Percentiles rank a stretch among this genome's conserved stretches.
These are phyloP conservation scores for Fusarium acutatum DNA, from an alignment of 2,329 filamentous ascomycete genomes.

Conservation along the genomic window DNA sequence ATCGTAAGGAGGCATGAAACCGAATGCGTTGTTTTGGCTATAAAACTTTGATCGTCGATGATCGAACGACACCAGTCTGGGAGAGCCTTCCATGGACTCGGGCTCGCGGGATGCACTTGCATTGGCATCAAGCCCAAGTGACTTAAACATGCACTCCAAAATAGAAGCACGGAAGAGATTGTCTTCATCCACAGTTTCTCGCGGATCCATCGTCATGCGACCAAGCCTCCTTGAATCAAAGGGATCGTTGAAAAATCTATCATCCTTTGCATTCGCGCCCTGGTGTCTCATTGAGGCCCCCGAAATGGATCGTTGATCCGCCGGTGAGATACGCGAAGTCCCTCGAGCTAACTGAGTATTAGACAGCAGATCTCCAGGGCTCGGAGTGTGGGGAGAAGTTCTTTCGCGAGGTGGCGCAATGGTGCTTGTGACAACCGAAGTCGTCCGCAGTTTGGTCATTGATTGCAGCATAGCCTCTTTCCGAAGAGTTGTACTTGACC, in stretches of 20 bases:
- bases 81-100: conserved; percentile 85
- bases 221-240: conserved; percentile 62
- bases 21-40: conserved; percentile 78
- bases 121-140: conserved; percentile 80
- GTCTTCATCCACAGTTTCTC: conserved; percentile 89
- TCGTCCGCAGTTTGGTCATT: conserved; percentile 58
- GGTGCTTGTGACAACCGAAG: conserved; percentile 53
- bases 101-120: conserved; percentile 71
- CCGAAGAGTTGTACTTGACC: conserved; percentile 77
- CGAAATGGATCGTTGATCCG: conserved; percentile 26
- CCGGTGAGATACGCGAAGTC: conserved; percentile 54
- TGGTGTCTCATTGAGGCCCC: conserved; percentile 45
- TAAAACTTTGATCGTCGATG: conserved; percentile 82
- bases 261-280: conserved; percentile 56
- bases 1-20: conserved; percentile 87
- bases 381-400: conserved; percentile 59
- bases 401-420: conserved; percentile 54
- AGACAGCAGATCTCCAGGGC: conserved; percentile 81
- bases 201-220: conserved; percentile 67
- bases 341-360: conserved; percentile 77
- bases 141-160: conserved; percentile 94
- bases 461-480: conserved; percentile 83
- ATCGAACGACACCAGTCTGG: conserved; percentile 84
- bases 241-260: conserved; percentile 63
- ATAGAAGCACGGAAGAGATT: conserved; percentile 89